Base-by-base conservation (phyloP, 2,329 filamentous ascomycete genomes). In the Pestalotiopsis sp. region DNA sequence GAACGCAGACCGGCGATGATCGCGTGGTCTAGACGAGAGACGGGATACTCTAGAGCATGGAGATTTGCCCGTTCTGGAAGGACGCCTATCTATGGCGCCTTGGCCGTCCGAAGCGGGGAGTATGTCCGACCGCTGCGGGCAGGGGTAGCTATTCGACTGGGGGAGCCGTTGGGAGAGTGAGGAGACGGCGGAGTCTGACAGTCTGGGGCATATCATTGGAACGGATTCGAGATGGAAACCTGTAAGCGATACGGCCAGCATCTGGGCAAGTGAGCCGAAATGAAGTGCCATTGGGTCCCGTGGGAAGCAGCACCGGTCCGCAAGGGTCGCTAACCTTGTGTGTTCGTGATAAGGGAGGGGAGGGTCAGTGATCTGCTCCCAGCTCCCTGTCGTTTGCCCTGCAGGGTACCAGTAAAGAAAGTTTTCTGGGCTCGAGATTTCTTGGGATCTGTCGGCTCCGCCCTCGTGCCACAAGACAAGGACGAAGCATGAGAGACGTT, bases 1-100 rank as follows among this genome's bases (percentile, higher is more conserved):
- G 72, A 70, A 68, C 66, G 69, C 63, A 69, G 55, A 71, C 55
- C 66, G 60, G 69, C 66, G 74, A 70, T 72, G 74, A 71, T 73
- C 74, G 72, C 71, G 70, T 72, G 72, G 71, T 72, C 73, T 69
- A 71, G 73, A 73, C 69, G 57, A 72, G 68, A 61, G 69, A 66
- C 71, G 72, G 65, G 67, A 36, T 67, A 70, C 72, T 70, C 74
- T 76, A 76, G 64, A 67, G 67, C 67, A 72, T 73, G 74, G 74
- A 73, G 70, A 60, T 69, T 68, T 76, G 75, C 76, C 76, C 70
- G 72, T 77, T 75, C 69, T 64, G 76, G 76, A 77, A 78, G 76
- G 76, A 74, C 72, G 67, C 74, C 71, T 73, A 74, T 74, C 72
- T 70, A 70, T 71, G 55, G 68, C 63, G 70, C 20, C 64, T 66